A percentile compares a stretch with the other conserved stretches of the same genome.
Conservation (phyloP, 352 stramenopile genomes). For the Globisporangium lucens region DNA sequence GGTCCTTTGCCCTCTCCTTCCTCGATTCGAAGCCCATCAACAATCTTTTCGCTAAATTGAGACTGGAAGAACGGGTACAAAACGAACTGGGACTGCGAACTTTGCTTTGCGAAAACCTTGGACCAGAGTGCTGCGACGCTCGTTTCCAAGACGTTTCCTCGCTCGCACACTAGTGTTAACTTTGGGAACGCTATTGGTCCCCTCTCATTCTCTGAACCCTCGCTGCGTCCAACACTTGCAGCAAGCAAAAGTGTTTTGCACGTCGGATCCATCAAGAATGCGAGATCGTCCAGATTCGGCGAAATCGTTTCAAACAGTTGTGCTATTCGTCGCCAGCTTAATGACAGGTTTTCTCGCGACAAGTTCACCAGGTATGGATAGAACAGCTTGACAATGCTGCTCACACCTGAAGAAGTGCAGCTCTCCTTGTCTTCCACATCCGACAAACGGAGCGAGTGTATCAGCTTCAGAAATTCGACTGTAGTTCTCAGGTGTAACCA, state of each 20-base stretch:
- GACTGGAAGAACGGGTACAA: slow-evolving; percentile 67
- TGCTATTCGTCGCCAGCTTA: slow-evolving; percentile 35
- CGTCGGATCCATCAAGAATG: slow-evolving; percentile 38
- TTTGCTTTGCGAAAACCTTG: slow-evolving; percentile 22
- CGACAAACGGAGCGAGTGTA: not conserved
- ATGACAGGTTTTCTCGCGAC: slow-evolving; percentile 36
- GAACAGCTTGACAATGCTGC: slow-evolving; percentile 48
- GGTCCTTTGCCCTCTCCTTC: slow-evolving; percentile 75
- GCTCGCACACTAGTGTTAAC: slow-evolving; percentile 46
- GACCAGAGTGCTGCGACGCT: slow-evolving; percentile 33
- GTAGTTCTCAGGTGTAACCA: slow-evolving; percentile 24
- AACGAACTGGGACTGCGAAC: slow-evolving; percentile 20
- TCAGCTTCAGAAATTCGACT: slow-evolving; percentile 21
- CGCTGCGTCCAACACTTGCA: slow-evolving; percentile 4
- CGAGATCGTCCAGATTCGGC: slow-evolving; percentile 19
- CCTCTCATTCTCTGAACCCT: slow-evolving; percentile 1
- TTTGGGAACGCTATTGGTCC: slow-evolving; percentile 26
- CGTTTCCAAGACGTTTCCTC: slow-evolving; percentile 34
- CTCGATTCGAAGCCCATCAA: slow-evolving; percentile 55
- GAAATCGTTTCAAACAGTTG: slow-evolving; percentile 25
- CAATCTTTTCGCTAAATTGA: slow-evolving; percentile 65
- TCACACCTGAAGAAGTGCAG: slow-evolving; percentile 27
- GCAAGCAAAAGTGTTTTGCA: slow-evolving; percentile 57
- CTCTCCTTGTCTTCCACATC: not conserved
- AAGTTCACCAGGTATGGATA: slow-evolving; percentile 70